Conservation (phyloP, 2,329 filamentous ascomycete genomes). For the Ceratocystis ficicola region DNA sequence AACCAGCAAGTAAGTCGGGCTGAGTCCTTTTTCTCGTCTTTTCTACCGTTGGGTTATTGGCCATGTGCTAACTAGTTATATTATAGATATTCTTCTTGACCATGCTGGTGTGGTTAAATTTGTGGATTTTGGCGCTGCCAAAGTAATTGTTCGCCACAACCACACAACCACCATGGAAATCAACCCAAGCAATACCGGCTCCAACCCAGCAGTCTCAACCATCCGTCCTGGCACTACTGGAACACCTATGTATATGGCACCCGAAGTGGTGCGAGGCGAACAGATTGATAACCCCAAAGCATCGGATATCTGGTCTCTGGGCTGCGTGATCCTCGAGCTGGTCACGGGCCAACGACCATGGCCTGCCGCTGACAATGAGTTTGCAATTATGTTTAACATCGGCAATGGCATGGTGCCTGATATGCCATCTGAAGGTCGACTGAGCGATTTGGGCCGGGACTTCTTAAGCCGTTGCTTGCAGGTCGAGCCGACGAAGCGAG, state of each 20-base stretch:
- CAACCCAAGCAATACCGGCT: slow-evolving; percentile 62
- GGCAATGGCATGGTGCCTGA: slow-evolving; percentile 89
- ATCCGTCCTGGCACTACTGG: slow-evolving; percentile 56
- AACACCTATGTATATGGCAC: slow-evolving; percentile 99
- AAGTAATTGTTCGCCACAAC: slow-evolving; percentile 53
- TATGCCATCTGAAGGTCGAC: slow-evolving; percentile 67
- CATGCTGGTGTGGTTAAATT: slow-evolving; percentile 99
- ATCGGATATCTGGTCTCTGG: slow-evolving; percentile 91
- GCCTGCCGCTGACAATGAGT: slow-evolving; percentile 95
- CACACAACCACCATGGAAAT: slow-evolving; percentile 34
- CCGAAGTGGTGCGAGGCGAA: slow-evolving; percentile 89
- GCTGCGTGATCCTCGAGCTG: slow-evolving; percentile 96
- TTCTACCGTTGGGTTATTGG: neutral
- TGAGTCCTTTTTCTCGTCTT: neutral
- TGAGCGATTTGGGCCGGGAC: slow-evolving; percentile 73
- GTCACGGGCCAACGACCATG: slow-evolving; percentile 86
- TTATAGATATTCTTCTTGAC: slow-evolving; percentile 76
- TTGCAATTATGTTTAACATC: slow-evolving; percentile 99
- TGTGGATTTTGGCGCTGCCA: slow-evolving; percentile 94
- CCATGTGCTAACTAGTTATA: neutral
- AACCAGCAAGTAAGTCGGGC: slow-evolving; percentile 69
- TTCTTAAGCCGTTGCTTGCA: slow-evolving; percentile 81
- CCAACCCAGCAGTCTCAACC: neutral
- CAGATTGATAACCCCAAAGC: slow-evolving; percentile 56
- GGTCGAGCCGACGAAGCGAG: slow-evolving; percentile 64